These are phyloP conservation scores for Dendrocalamus latiflorus DNA, from an alignment of 202 grass and related monocot species.

Conservation along the genomic window DNA sequence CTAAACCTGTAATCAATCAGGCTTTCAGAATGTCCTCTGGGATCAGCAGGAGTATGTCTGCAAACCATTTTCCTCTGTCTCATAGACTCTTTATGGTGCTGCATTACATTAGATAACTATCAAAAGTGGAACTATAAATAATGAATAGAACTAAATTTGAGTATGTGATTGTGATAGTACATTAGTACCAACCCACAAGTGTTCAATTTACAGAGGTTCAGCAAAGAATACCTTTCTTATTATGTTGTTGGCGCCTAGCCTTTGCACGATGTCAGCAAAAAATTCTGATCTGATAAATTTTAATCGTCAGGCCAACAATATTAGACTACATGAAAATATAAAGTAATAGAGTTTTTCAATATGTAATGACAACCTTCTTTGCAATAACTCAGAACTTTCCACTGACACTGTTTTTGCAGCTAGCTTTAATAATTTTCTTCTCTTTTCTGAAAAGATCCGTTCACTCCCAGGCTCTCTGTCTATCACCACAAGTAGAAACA, in stretches of 20 bases:
- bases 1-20: conserved; percentile 29
- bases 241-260: conserved; percentile 42
- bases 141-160: conserved; percentile 4
- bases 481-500: conserved; percentile 21
- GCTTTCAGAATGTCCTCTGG: neutral
- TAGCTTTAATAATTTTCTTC: conserved; percentile 64
- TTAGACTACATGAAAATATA: conserved; percentile 12
- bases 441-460: conserved; percentile 63
- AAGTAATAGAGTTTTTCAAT: neutral
- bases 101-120: conserved; percentile 22
- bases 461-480: conserved; percentile 40
- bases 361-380: conserved; percentile 47
- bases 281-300: conserved; percentile 67
- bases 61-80: neutral
- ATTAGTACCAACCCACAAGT: neutral
- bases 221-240: conserved; percentile 36
- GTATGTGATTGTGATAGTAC: neutral
- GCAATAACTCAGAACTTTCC: conserved; percentile 54
- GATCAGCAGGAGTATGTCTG: conserved; percentile 13
- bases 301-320: neutral
- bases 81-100: conserved; percentile 17
- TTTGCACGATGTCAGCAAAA: conserved; percentile 49
- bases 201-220: neutral
- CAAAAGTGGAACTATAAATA: conserved; percentile 9
- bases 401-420: conserved; percentile 48